phyloP scores from a whole-genome alignment of 345 rosid genomes.

The Lumnitzera littorea region DNA sequence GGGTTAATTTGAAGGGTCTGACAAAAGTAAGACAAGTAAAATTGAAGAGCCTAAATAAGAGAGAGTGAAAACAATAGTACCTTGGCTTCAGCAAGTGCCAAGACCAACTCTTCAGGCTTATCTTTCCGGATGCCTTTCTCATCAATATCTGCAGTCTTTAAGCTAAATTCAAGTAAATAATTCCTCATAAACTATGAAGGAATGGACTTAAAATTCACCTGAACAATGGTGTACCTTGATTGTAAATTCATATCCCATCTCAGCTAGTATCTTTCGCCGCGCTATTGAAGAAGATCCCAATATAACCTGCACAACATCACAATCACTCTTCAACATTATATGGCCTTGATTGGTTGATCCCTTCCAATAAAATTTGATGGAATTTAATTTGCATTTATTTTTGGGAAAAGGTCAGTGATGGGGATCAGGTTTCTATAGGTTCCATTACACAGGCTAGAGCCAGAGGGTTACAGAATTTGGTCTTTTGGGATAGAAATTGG shows the following conservation, averaged over 20 bases:
- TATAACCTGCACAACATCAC: slow-evolving; percentile 45
- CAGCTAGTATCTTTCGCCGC: slow-evolving; percentile 54
- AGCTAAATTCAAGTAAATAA: not conserved
- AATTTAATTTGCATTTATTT: too few relatives aligned
- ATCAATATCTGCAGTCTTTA: slow-evolving; percentile 75
- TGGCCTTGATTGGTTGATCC: too few relatives aligned
- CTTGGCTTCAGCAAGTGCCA: slow-evolving; percentile 95
- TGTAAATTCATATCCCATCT: slow-evolving; percentile 88
- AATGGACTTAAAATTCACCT: not conserved
- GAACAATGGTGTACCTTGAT: slow-evolving; percentile 36
- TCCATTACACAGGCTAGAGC: too few relatives aligned
- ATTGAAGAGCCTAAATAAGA: not conserved
- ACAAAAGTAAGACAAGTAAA: not conserved
- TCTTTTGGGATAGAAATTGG: too few relatives aligned
- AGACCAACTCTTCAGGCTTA: slow-evolving; percentile 78
- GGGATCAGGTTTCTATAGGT: too few relatives aligned
- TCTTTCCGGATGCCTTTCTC: slow-evolving; percentile 72
- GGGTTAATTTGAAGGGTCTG: not conserved
- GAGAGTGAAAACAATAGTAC: slow-evolving; percentile 14
- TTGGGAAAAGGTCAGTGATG: too few relatives aligned
- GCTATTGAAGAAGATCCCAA: slow-evolving; percentile 79
- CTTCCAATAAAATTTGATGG: too few relatives aligned
- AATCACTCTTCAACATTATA: too few relatives aligned
- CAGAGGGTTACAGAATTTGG: too few relatives aligned
- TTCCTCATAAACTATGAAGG: not conserved